A percentile compares a stretch with the other conserved stretches of the same genome.
These are phyloP conservation scores for Tolypocladium tropicale DNA, from an alignment of 2,329 filamentous ascomycete species.

Conservation along the genomic window DNA sequence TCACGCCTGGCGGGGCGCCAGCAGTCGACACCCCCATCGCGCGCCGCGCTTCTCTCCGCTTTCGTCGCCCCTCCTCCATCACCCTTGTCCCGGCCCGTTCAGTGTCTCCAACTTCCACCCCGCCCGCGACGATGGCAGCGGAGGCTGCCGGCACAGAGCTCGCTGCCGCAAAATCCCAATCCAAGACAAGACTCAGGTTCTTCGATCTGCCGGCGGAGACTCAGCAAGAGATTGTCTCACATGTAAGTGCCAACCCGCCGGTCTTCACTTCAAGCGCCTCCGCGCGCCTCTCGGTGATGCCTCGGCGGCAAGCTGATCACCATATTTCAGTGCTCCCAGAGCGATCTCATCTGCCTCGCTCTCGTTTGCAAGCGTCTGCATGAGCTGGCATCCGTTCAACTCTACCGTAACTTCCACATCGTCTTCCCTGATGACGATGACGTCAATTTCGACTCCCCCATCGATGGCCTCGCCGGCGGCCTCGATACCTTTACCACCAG, in stretches of 20 bases:
- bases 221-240: slow-evolving; percentile 35
- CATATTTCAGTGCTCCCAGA: slow-evolving; percentile 32
- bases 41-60: background rate
- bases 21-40: background rate
- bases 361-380: slow-evolving; percentile 49
- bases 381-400: slow-evolving; percentile 43
- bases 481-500: slow-evolving; percentile 53
- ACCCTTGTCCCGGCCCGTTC: background rate
- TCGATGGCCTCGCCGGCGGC: slow-evolving; percentile 46
- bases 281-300: background rate
- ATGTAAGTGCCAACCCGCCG: slow-evolving; percentile 22
- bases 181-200: slow-evolving; percentile 19
- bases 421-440: slow-evolving; percentile 52
- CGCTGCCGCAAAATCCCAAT: slow-evolving; percentile 6
- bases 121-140: slow-evolving; percentile 22
- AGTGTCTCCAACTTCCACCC: background rate
- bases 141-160: slow-evolving; percentile 19
- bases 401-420: slow-evolving; percentile 52
- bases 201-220: slow-evolving; percentile 36
- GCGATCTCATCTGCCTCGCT: slow-evolving; percentile 45
- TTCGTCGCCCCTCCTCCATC: background rate
- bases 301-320: background rate
- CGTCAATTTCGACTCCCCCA: slow-evolving; percentile 36
- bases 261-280: background rate
- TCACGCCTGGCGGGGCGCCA: background rate